Evolutionary conservation across 768 basidiomycete genomes (phyloP), one percentile per base, ranked within the genome.

Genomic region (Podaxis mareebaensis): DNA sequence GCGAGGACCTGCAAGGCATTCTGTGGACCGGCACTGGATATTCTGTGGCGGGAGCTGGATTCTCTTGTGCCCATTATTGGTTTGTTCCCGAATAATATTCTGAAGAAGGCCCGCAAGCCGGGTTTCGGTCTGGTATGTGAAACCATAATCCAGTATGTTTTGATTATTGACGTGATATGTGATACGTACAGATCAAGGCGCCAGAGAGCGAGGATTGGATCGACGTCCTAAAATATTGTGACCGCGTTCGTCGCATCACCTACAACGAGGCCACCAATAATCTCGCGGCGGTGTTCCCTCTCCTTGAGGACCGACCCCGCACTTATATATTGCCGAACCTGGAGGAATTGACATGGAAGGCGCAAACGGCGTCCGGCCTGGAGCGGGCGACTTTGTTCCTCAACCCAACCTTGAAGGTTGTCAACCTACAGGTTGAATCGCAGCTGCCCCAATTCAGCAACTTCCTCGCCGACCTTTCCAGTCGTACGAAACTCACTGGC

Each of bases 11-110:
- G 91, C 75, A 85, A 82, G 66, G 84, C 86, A n/a, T 77, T 91
- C 72, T 85, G 81, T 67, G 90, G 89, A 67, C 89, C 89, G 13
- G 85, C 87, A n/a, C 70, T 92, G 67, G 78, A 87, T 71, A 77
- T 87, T 54, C 79, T 93, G 33, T 93, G 91, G 91, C 85, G 82
- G 71, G 91, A 93, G 68, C 76, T 93, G 61, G 90, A 92, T 72
- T 90, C 89, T 12, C 78, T 92, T 64, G 75, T 85, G 52, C 91
- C 91, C 10, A 78, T 93, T 62, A 78, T 92, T 62, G 86, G 87
- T 39, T 72, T 92, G 60, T 92, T 93, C 72, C 91, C 91, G 13
- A 79, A 77, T 62, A 78, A 82, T 66, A 69, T 92, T 66, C 77
- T 92, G 75, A 90, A 85, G 75, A 90, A 85, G 74, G 79, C 86